Evolutionary conservation across 371 early-diverging fungal species (phyloP).

Genomic region (Mucor ambiguus): DNA sequence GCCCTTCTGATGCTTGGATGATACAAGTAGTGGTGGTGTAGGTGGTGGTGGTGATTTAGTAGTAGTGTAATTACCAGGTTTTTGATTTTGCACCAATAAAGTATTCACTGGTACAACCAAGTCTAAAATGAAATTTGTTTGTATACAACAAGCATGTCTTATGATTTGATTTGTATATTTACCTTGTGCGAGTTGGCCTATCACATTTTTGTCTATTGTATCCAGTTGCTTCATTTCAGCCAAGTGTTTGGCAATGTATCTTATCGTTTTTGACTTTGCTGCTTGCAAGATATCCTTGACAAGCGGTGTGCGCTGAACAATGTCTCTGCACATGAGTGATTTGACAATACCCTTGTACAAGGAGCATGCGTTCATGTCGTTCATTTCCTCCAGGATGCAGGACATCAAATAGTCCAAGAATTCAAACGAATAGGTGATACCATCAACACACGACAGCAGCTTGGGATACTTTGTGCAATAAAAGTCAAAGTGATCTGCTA

Average conservation of each 20-base stretch:
- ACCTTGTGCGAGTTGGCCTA: slow-evolving; percentile 34
- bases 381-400: slow-evolving; percentile 25
- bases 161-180: not conserved
- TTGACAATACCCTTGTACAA: slow-evolving; percentile 38
- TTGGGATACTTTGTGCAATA: slow-evolving; percentile 36
- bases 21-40: not conserved
- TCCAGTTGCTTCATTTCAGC: slow-evolving; percentile 22
- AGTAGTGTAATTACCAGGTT: slow-evolving; percentile 4
- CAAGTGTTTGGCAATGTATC: slow-evolving; percentile 25
- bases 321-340: slow-evolving; percentile 33
- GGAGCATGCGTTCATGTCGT: slow-evolving; percentile 20
- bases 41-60: not conserved
- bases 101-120: slow-evolving; percentile 9
- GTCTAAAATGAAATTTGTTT: slow-evolving; percentile 13
- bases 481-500: slow-evolving; percentile 32
- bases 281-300: slow-evolving; percentile 28
- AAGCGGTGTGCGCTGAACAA: slow-evolving; percentile 19
- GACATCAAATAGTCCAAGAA: slow-evolving; percentile 31
- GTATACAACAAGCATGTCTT: not conserved
- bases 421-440: slow-evolving; percentile 34
- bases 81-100: slow-evolving; percentile 6
- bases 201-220: slow-evolving; percentile 24
- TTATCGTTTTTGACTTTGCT: slow-evolving; percentile 20
- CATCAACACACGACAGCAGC: slow-evolving; percentile 37
- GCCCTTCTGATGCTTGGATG: not conserved